Evolutionary conservation across 768 basidiomycete species (phyloP).

Genomic region (Cystofilobasidium bisporidii): DNA sequence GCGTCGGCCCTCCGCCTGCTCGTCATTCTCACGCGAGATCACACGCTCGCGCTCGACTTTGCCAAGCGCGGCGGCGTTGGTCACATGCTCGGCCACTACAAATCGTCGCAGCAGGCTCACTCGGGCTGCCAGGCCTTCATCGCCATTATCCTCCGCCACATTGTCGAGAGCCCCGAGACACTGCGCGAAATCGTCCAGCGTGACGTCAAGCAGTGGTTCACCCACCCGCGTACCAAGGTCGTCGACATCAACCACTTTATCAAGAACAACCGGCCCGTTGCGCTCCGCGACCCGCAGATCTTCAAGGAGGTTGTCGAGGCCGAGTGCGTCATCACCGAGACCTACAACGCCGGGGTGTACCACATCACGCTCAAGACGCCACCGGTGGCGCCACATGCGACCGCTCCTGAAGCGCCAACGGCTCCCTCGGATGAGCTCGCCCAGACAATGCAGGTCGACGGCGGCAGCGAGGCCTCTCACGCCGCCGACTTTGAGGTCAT

Average conservation of each 20-base stretch:
- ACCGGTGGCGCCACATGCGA: conserved; percentile 20
- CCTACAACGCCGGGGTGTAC: conserved; percentile 45
- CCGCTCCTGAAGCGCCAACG: conserved; percentile 29
- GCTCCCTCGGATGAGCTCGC: conserved; percentile 19
- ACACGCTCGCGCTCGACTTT: conserved; percentile 56
- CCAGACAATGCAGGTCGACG: conserved; percentile 34
- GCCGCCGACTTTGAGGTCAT: conserved; percentile 29
- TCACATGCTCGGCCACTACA: conserved; percentile 57
- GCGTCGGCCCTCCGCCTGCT: conserved; percentile 71
- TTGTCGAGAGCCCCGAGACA: conserved; percentile 61
- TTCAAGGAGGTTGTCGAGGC: conserved; percentile 67
- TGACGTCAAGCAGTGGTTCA: conserved; percentile 71
- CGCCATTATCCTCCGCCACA: conserved; percentile 79
- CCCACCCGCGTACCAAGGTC: conserved; percentile 46
- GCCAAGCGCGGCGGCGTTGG: conserved; percentile 56
- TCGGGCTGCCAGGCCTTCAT: conserved; percentile 68
- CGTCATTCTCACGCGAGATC: conserved; percentile 70
- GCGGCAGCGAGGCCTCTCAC: conserved; percentile 45
- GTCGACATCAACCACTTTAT: conserved; percentile 66
- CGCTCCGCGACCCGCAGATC: conserved; percentile 63
- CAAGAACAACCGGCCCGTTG: conserved; percentile 64
- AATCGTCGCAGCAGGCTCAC: conserved; percentile 48
- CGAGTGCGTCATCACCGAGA: conserved; percentile 61
- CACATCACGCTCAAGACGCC: conserved; percentile 53
- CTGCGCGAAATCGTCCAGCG: conserved; percentile 67